Evolutionary conservation across 208 protist species (phyloP).

Genomic region (Trypanosoma mega): DNA sequence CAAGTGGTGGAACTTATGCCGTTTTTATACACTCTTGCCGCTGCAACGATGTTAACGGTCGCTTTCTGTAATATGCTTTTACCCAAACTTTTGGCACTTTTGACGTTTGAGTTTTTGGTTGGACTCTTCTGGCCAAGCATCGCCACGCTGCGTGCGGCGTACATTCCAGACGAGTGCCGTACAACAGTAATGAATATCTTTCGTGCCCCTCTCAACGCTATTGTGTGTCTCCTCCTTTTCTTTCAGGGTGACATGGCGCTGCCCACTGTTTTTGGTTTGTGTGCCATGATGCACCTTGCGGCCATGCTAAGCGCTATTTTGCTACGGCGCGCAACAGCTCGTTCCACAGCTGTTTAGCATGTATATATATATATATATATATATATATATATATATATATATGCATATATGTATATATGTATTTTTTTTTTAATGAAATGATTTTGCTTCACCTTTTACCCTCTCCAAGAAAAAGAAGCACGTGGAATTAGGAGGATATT

Average conservation of each 20-base stretch:
- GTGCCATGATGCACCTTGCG: slow-evolving; percentile 1
- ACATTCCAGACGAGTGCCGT: slow-evolving; percentile 36
- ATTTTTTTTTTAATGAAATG: no score
- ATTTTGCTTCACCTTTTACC: slow-evolving; percentile 1
- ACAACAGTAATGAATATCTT: slow-evolving; percentile 48
- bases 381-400: no score
- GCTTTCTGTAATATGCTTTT: slow-evolving; percentile 8
- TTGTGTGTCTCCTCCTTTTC: slow-evolving; percentile 31
- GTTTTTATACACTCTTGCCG: slow-evolving; percentile 10
- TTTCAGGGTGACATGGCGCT: slow-evolving; percentile 7
- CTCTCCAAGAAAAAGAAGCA: not conserved
- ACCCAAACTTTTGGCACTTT: slow-evolving; percentile 24
- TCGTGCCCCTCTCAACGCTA: slow-evolving; percentile 30
- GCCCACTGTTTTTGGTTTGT: slow-evolving; percentile 9
- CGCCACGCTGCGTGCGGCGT: slow-evolving; percentile 26
- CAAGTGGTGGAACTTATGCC: not conserved
- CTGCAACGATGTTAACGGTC: slow-evolving; percentile 5
- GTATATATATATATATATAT: no score
- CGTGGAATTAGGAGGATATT: no score
- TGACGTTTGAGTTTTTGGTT: slow-evolving; percentile 29
- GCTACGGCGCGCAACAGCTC: not conserved
- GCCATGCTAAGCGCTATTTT: not conserved
- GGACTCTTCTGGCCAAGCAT: slow-evolving; percentile 43
- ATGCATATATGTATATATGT: no score
- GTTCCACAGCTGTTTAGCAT: no score